phyloP scores from a whole-genome alignment of 192 early-diverging fungal genomes.

The Umbelopsis isabellina region DNA sequence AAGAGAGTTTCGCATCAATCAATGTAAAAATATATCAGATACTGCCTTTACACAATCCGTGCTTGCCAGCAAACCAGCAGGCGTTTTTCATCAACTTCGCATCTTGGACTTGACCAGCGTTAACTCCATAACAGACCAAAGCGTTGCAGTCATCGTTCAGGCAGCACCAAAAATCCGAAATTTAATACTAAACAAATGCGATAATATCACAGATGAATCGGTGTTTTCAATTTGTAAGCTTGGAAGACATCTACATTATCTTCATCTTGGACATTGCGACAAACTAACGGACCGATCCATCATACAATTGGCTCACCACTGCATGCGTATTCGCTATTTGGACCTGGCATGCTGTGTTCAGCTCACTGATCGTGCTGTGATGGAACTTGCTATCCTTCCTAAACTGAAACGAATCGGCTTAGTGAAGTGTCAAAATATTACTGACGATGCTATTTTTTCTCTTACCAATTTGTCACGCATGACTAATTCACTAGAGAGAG shows the following conservation, averaged over 20 bases:
- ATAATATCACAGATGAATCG: constrained; percentile 53
- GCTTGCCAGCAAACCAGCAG: constrained; percentile 9
- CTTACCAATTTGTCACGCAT: constrained; percentile 48
- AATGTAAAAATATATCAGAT: constrained; percentile 41
- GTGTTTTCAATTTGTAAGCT: constrained; percentile 50
- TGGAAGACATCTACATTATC: constrained; percentile 58
- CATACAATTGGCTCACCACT: constrained; percentile 46
- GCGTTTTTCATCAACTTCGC: constrained; percentile 52
- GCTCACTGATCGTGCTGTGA: constrained; percentile 54
- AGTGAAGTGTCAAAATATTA: constrained; percentile 64
- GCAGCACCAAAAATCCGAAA: constrained; percentile 58
- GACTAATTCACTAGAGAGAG: constrained; percentile 52
- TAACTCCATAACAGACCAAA: constrained; percentile 49
- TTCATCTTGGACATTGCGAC: constrained; percentile 61
- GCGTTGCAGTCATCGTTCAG: constrained; percentile 46
- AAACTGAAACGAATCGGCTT: constrained; percentile 60
- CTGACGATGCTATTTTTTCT: constrained; percentile 54
- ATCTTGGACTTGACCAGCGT: constrained; percentile 57
- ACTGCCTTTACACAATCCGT: constrained; percentile 39
- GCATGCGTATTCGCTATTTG: constrained; percentile 58
- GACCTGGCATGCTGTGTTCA: constrained; percentile 59
- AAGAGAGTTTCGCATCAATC: constrained; percentile 53
- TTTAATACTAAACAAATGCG: constrained; percentile 59
- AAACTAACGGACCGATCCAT: constrained; percentile 56
- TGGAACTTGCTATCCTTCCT: constrained; percentile 55